Percentiles rank a stretch among this genome's conserved stretches.
Evolutionary conservation across 805 yeast species (phyloP).

Genomic region (Candida xiaguanensis): DNA sequence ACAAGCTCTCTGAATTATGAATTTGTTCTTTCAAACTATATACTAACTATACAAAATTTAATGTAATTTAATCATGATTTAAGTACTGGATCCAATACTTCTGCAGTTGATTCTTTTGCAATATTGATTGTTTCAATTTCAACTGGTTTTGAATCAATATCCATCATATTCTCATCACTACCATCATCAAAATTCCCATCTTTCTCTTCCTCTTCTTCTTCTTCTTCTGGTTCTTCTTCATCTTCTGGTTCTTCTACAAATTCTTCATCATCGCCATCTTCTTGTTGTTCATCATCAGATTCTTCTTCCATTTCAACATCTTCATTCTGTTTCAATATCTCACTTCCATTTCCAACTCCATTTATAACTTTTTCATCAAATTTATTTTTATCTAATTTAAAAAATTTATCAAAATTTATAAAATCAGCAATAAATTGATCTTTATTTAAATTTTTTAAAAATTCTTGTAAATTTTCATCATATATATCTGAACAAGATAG

Average conservation of each 20-base stretch:
- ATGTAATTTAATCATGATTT: constrained; percentile 5
- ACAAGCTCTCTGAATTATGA: no score
- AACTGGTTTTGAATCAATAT: neutral
- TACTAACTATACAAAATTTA: neutral
- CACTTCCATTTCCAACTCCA: constrained; percentile 7
- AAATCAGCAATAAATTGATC: constrained; percentile 29
- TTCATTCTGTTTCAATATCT: constrained; percentile 9
- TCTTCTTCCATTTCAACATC: constrained; percentile 9
- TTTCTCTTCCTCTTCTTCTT: constrained; percentile 11
- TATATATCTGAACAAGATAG: constrained; percentile 12
- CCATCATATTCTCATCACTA: neutral
- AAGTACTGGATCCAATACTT: constrained; percentile 20
- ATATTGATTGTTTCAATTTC: neutral
- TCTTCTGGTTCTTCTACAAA: constrained; percentile 9
- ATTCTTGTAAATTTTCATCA: constrained; percentile 17
- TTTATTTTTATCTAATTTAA: constrained; percentile 9
- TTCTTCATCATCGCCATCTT: constrained; percentile 8
- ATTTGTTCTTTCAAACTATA: no score
- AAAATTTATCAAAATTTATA: constrained; percentile 20
- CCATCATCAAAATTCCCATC: constrained; percentile 2
- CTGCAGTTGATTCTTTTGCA: constrained; percentile 10
- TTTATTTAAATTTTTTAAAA: constrained; percentile 15
- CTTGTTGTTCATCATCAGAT: constrained; percentile 10
- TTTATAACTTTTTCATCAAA: constrained; percentile 9
- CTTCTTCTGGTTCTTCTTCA: constrained; percentile 10